phyloP scores from a whole-genome alignment of 2,329 filamentous ascomycete genomes.

The Venturia effusa region DNA sequence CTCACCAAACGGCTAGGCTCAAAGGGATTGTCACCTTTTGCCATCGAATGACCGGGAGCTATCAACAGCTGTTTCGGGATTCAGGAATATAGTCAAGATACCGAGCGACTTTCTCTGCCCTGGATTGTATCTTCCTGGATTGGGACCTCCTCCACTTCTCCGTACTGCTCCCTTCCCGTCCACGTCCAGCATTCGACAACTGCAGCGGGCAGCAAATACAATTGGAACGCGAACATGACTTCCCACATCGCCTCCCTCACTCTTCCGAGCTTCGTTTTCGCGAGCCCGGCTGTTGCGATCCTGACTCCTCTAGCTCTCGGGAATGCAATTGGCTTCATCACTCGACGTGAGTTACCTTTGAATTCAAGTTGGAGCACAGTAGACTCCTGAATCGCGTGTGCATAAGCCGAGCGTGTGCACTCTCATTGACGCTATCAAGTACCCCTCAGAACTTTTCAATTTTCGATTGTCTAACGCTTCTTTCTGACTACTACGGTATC shows the following conservation, averaged over 20 bases:
- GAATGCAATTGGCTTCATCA: slow-evolving; percentile 59
- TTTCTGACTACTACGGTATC: too few species aligned
- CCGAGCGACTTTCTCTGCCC: background rate
- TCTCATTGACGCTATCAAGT: too few species aligned
- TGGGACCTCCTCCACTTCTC: background rate
- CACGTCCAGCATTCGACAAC: background rate
- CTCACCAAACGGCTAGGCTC: background rate
- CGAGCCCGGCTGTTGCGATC: slow-evolving; percentile 60
- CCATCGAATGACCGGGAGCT: background rate
- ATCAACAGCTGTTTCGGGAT: background rate
- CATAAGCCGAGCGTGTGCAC: too few species aligned
- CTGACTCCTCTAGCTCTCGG: slow-evolving; percentile 66
- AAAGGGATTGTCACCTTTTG: background rate
- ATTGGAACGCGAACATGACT: slow-evolving; percentile 59
- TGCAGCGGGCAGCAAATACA: background rate
- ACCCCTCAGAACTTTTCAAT: too few species aligned
- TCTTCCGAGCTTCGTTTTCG: slow-evolving; percentile 60
- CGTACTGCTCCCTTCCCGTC: background rate
- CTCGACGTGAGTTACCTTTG: slow-evolving; percentile 43
- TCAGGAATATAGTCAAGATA: background rate
- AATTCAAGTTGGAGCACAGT: background rate
- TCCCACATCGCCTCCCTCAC: slow-evolving; percentile 69
- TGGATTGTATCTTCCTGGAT: background rate
- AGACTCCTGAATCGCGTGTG: too few species aligned
- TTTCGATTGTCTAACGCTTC: too few species aligned